phyloP scores from a whole-genome alignment of 1,139 yeast species.

The Scheffersomyces titani region DNA sequence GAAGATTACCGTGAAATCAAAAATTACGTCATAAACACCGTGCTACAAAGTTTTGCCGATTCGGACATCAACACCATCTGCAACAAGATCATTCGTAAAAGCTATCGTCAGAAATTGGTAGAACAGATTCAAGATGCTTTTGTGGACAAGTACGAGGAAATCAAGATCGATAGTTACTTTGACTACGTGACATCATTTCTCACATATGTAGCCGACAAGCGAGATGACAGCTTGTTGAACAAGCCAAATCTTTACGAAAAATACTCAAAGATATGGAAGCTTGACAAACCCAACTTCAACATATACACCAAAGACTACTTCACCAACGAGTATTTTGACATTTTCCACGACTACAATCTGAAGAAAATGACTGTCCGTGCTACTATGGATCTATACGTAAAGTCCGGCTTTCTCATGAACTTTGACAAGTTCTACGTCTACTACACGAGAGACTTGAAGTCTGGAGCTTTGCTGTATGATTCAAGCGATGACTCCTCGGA shows the following conservation, averaged over 20 bases:
- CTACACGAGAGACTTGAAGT: conserved; percentile 3
- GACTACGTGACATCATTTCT: conserved; percentile 10
- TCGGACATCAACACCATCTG: conserved; percentile 9
- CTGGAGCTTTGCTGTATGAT: conserved; percentile 1
- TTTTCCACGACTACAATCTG: conserved; percentile 6
- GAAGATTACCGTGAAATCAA: conserved; percentile 8
- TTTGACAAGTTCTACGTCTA: conserved; percentile 8
- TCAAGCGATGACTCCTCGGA: neutral
- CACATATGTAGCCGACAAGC: conserved; percentile 5
- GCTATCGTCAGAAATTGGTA: conserved; percentile 9
- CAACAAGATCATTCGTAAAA: conserved; percentile 10
- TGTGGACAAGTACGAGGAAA: conserved; percentile 19
- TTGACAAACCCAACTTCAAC: conserved; percentile 8
- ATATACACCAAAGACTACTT: conserved; percentile 9
- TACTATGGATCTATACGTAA: conserved; percentile 9
- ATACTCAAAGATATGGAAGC: conserved; percentile 9
- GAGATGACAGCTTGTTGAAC: neutral
- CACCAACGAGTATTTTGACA: conserved; percentile 9
- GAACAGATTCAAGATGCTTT: conserved; percentile 17
- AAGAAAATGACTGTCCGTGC: conserved; percentile 7
- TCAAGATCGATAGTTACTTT: conserved; percentile 17
- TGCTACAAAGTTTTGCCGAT: conserved; percentile 16
- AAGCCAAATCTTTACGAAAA: conserved; percentile 8
- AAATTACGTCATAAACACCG: conserved; percentile 15
- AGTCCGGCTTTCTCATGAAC: conserved; percentile 10